phyloP scores from a whole-genome alignment of 768 basidiomycete species.

The Termitomyces bulborhizus region DNA sequence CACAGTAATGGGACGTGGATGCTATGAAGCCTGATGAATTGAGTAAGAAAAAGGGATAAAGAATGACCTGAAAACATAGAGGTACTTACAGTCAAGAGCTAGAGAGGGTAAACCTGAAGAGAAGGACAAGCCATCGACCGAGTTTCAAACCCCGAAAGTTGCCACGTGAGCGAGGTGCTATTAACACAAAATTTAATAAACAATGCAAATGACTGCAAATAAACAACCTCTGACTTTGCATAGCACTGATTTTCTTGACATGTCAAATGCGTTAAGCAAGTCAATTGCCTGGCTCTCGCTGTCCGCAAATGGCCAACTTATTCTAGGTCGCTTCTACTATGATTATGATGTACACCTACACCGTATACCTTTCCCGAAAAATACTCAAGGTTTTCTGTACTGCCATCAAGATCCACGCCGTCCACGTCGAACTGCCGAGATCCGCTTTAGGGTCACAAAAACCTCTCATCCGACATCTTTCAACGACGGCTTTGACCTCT shows the following conservation, averaged over 20 bases:
- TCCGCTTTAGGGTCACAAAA: conserved; percentile 16
- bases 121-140: too few relatives aligned
- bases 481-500: conserved; percentile 10
- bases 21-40: not conserved
- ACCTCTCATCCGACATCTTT: conserved; percentile 5
- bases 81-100: not conserved
- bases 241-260: too few relatives aligned
- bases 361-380: not conserved
- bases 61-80: not conserved
- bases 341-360: too few relatives aligned
- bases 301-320: too few relatives aligned
- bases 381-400: conserved; percentile 15
- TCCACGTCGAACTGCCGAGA: conserved; percentile 3
- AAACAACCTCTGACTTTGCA: too few relatives aligned
- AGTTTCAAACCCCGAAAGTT: not conserved
- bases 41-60: not conserved
- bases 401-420: conserved; percentile 5
- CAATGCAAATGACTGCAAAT: too few relatives aligned
- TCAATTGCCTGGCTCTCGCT: too few relatives aligned
- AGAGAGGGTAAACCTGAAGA: not conserved
- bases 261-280: too few relatives aligned
- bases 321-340: too few relatives aligned
- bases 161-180: not conserved
- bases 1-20: not conserved
- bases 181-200: too few relatives aligned